Evolutionary conservation across 345 rosid species (phyloP), one percentile per base, ranked within the genome.

Genomic region (Pseudoturritis turrita): DNA sequence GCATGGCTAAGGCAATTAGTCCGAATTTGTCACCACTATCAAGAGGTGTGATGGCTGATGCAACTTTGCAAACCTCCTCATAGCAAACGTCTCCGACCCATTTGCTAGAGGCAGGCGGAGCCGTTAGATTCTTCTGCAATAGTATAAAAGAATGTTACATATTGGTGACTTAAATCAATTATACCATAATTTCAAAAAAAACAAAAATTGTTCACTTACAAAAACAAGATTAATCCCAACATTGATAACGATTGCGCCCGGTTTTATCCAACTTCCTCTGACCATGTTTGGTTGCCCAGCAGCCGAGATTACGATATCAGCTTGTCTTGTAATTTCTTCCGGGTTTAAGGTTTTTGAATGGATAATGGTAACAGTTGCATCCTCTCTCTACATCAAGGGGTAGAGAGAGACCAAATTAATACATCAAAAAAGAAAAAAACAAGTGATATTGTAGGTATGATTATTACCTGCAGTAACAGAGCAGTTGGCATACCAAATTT

Each of bases 401-500:
- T n/a, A n/a, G n/a, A n/a, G n/a, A 40, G 44, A 69, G 62, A 61
- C n/a, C 11, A 39, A 5, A n/a, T n/a, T n/a, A n/a, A n/a, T 26
- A 26, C 28, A 26, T 26, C 28, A 26, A 26, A 59, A 36, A 26
- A 52, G 5, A 26, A 26, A 26, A 3, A 26, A 26, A 26, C 28
- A 26, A 26, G 28, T 26, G 5, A 10, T 8, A 14, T 18, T 2
- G 1, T 19, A 47, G 9, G 40, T 40, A 12, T 31, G 5, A 26
- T 26, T 26, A 26, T 12, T 84, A 88, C 98, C 72, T 87, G 98
- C 22, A 88, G 86, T 72, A 93, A 76, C 44, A 93, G 52, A 68
- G 98, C 96, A 81, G 89, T 90, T 14, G 97, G 96, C 94, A 90
- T 87, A 55, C 97, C 98, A 19, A 90, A 97, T 39, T 88, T 90